A percentile compares a stretch with the other conserved stretches of the same genome.
Evolutionary conservation across 805 yeast genomes (phyloP).

Genomic region (Maudiozyma bulderi): DNA sequence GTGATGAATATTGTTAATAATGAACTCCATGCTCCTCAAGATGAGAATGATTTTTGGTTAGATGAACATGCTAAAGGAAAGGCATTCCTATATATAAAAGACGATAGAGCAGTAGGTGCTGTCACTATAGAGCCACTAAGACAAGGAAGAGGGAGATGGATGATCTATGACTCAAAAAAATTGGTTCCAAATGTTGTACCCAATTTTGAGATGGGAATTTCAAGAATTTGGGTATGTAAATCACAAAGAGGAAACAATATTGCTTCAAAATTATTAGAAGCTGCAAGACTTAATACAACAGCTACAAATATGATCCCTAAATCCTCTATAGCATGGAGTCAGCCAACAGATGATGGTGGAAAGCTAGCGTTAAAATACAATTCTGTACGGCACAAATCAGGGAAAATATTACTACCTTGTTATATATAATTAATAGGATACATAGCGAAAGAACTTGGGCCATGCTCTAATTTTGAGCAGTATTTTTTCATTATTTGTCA

Average conservation of each 20-base stretch:
- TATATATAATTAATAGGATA: constrained; percentile 12
- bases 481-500: neutral
- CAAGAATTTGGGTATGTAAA: constrained; percentile 39
- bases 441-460: neutral
- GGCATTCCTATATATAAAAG: constrained; percentile 41
- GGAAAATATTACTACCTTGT: constrained; percentile 26
- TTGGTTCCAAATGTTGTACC: constrained; percentile 40
- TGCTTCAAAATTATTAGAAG: constrained; percentile 36
- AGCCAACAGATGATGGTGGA: constrained; percentile 60
- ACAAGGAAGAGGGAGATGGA: constrained; percentile 45
- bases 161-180: constrained; percentile 42
- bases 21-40: constrained; percentile 50
- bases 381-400: constrained; percentile 40
- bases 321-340: constrained; percentile 55
- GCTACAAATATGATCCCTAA: constrained; percentile 40
- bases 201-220: constrained; percentile 36
- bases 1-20: constrained; percentile 46
- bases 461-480: neutral
- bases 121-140: constrained; percentile 40
- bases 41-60: constrained; percentile 35
- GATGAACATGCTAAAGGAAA: constrained; percentile 27
- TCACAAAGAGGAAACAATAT: constrained; percentile 42
- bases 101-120: constrained; percentile 44
- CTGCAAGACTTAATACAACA: constrained; percentile 36
- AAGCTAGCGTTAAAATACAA: constrained; percentile 47